Conservation (phyloP, 1,139 yeast species). For the Taphrina confusa region DNA sequence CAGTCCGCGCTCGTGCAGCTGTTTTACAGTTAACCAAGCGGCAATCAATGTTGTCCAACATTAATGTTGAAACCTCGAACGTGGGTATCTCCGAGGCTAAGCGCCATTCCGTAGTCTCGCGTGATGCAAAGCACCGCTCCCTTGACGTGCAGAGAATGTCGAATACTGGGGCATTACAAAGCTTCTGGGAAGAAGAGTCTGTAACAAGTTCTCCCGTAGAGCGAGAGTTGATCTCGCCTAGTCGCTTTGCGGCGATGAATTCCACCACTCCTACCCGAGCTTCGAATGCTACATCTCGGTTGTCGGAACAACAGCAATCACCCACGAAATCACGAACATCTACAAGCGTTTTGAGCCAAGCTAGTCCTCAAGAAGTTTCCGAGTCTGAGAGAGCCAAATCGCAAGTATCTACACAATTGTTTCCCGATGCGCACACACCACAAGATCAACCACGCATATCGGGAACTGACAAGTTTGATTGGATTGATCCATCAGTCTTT, state of each 20-base stretch:
- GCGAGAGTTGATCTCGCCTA: constrained; percentile 21
- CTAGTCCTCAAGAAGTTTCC: too few relatives aligned
- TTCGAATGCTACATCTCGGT: background rate
- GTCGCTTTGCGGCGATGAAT: background rate
- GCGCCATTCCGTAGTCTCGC: background rate
- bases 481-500: constrained; percentile 1
- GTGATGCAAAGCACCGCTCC: background rate
- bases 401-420: background rate
- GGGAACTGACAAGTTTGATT: background rate
- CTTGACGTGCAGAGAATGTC: background rate
- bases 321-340: background rate
- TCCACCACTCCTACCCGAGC: background rate
- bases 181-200: constrained; percentile 27
- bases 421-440: background rate
- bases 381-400: too few relatives aligned
- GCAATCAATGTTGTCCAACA: background rate
- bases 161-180: background rate
- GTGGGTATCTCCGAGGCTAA: background rate
- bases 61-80: background rate
- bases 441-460: background rate
- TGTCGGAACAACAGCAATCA: background rate
- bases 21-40: constrained; percentile 10
- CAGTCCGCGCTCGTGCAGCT: constrained; percentile 13
- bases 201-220: constrained; percentile 22
- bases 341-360: background rate